Evolutionary conservation across 2,329 filamentous ascomycete genomes (phyloP).

Genomic region (Chalara sp.): DNA sequence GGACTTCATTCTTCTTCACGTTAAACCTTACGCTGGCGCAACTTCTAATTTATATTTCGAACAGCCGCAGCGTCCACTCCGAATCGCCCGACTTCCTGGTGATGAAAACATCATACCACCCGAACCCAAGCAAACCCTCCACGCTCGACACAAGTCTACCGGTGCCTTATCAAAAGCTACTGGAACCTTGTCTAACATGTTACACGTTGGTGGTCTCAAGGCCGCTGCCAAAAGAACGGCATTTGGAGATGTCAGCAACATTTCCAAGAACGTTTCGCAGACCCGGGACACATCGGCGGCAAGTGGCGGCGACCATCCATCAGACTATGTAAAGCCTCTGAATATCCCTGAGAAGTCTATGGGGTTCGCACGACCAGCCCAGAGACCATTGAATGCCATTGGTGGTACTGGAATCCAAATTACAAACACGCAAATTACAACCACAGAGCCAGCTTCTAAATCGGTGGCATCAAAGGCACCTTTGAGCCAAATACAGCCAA

Average conservation of each 20-base stretch:
- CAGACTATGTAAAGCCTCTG: constrained; percentile 22
- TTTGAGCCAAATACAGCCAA: constrained; percentile 22
- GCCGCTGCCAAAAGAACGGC: constrained; percentile 67
- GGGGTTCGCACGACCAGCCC: constrained; percentile 50
- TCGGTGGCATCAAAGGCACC: neutral
- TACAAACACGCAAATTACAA: constrained; percentile 2
- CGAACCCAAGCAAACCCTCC: constrained; percentile 51
- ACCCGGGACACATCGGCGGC: constrained; percentile 51
- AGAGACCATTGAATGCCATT: constrained; percentile 40
- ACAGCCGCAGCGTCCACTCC: constrained; percentile 63
- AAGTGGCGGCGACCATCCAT: constrained; percentile 33
- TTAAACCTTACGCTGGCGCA: constrained; percentile 4
- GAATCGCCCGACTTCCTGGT: constrained; percentile 49
- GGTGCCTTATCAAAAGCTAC: neutral
- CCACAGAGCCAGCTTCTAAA: constrained; percentile 8
- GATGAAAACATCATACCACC: constrained; percentile 63
- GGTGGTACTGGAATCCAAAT: constrained; percentile 11
- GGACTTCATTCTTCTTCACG: constrained; percentile 1
- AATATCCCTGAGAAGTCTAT: constrained; percentile 34
- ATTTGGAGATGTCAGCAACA: constrained; percentile 80
- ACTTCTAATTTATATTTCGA: constrained; percentile 21
- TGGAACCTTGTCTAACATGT: constrained; percentile 46
- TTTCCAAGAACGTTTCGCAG: constrained; percentile 30
- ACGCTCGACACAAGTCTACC: constrained; percentile 79
- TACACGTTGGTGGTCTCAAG: constrained; percentile 51